Base-by-base conservation (phyloP, 768 basidiomycete species). In the Xerocomus potaroensis region DNA sequence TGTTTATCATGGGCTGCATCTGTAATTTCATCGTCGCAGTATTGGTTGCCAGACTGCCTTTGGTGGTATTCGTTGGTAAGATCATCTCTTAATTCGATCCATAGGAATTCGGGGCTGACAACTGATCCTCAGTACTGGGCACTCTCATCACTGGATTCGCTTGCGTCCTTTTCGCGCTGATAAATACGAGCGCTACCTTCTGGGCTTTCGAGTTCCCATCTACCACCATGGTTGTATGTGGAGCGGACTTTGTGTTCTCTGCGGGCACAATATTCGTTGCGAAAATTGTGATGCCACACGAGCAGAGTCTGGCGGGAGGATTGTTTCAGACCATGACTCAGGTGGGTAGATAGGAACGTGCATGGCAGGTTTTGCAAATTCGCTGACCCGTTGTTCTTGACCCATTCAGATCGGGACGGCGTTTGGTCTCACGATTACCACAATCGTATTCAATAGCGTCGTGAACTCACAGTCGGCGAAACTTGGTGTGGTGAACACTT, bases 191-290 rank as follows among this genome's bases (percentile, higher is more conserved):
- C 0, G 69, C 69, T 7, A 65, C 80, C 1, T 91, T 82, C 54
- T 91, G 88, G 89, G 84, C 83, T 1, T 84, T 74, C 48, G 81
- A 79, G 5, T 91, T 91, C 64, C 84, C 87, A 0, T 76, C 82
- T 1, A 75, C 84, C 0, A 65, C 79, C 32, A 47, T 84, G 36
- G 66, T 77, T 18, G 87, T 89, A 12, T 73, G 87, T 38, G 89
- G 89, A 16, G 86, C 80, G 1, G 89, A 91, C 57, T 87, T 91
- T 51, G 79, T 86, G 2, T 90, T 80, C 56, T 69, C 88, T 0
- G 68, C 80, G 0, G 89, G 88, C 3, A 84, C 84, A 5, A 66
- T 91, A 14, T 91, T 84, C 55, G 77, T 88, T 34, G 83, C 87
- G 3, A 84, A 82, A 56, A 72, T 84, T 9, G 74, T 79, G 2